Base-by-base conservation (phyloP, 2,329 filamentous ascomycete species). In the Fusarium sulawesiense region DNA sequence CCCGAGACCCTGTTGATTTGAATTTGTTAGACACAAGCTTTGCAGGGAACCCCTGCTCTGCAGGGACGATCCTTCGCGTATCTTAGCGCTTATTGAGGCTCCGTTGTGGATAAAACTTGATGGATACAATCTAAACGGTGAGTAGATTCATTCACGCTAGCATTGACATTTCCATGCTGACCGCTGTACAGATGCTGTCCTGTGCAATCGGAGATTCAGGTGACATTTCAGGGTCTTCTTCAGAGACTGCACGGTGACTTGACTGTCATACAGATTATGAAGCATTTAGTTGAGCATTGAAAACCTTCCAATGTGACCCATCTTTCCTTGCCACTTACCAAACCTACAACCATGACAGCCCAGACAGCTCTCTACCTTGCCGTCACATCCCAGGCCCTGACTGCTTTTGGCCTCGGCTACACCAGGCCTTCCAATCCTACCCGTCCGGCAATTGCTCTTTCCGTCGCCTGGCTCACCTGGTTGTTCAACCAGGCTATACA, bases 401-500 rank as follows among this genome's bases (percentile, higher is more conserved):
- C 64, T 14, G 55, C 34, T 18, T 53, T 56, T 21, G 41, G 23
- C 6, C 27, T 71, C 4, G 68, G 69, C 12, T 72, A 40, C 30
- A 69, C 50, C 9, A 8, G 25, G 11, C 45, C 60, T 2, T n/a
- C 29, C 14, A 66, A 27, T 16, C 47, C 5, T 5, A 5, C 56
- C 2, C 65, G 68, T 18, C 48, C 34, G 3, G 29, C 4, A 1
- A 40, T 66, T 44, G 29, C 58, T 6, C 16, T 30, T 10, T 1
- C 32, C 16, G 47, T 72, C 29, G 11, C 45, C 14, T 14, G 34
- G 23, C 51, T 71, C 20, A 69, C 60, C 6, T 61, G 55, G 69
- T 12, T 58, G 10, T 72, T 71, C 55, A 57, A 60, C 13, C 32
- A 58, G 37, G 45, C 55, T n/a, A 44, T 72, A 9, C 44, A 50